These are phyloP conservation scores for Rhizopogon roseolus DNA, from an alignment of 768 basidiomycete species.

Conservation along the genomic window DNA sequence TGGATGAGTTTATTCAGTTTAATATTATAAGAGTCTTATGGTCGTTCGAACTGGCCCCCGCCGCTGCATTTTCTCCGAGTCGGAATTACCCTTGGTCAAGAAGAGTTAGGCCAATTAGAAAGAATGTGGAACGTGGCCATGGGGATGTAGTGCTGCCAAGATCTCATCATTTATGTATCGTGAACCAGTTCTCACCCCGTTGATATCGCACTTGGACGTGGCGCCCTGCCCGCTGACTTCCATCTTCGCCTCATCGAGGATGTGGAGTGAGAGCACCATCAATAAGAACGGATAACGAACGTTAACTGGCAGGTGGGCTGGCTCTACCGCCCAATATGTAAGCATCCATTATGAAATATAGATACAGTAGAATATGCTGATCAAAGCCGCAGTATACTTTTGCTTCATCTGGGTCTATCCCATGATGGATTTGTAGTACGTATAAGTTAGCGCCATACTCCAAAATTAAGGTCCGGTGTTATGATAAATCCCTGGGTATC, in stretches of 20 bases:
- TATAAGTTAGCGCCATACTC: constrained; percentile 24
- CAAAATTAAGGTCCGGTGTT: constrained; percentile 19
- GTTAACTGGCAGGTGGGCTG: neutral
- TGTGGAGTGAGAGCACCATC: neutral
- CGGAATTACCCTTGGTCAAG: neutral
- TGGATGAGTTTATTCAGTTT: neutral
- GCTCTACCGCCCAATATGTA: neutral
- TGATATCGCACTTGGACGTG: constrained; percentile 1
- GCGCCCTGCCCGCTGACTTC: neutral
- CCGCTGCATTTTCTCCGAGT: neutral
- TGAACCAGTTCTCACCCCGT: neutral
- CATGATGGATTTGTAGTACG: constrained; percentile 7
- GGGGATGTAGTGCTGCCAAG: neutral
- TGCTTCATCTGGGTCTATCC: neutral
- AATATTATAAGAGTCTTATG: neutral
- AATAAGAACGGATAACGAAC: neutral
- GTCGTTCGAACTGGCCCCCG: too few relatives aligned
- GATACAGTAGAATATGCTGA: constrained; percentile 2
- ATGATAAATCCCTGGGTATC: constrained; percentile 13
- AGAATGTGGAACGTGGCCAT: neutral
- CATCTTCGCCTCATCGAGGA: neutral
- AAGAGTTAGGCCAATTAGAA: neutral
- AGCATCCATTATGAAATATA: neutral
- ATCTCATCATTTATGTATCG: neutral
- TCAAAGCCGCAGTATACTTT: neutral